phyloP scores from a whole-genome alignment of 163 green algal genomes.

The Chlorella variabilis region DNA sequence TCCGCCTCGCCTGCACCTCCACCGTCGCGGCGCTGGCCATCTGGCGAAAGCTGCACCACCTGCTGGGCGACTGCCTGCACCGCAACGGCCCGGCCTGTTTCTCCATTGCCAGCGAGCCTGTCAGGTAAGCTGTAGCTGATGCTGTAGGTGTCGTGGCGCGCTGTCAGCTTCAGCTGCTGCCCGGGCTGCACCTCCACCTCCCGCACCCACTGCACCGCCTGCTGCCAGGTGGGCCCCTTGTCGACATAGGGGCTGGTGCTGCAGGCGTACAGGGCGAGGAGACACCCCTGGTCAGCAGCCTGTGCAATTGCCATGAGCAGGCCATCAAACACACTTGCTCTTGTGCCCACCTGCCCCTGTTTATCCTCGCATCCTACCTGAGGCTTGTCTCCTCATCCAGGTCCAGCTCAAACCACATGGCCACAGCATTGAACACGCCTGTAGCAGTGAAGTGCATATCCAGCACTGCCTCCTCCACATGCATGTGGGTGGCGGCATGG shows the following conservation, averaged over 20 bases:
- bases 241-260: constrained; percentile 65
- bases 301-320: too few species aligned
- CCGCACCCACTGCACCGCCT: constrained; percentile 76
- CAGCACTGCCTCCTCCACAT: constrained; percentile 35
- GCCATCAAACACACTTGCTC: neutral
- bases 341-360: too few species aligned
- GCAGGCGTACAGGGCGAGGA: neutral
- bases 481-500: constrained; percentile 57
- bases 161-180: constrained; percentile 49
- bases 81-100: neutral
- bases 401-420: constrained; percentile 86
- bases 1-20: neutral
- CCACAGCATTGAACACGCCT: constrained; percentile 77
- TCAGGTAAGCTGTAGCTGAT: constrained; percentile 58
- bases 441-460: constrained; percentile 42
- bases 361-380: too few species aligned
- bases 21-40: neutral
- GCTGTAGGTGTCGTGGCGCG: constrained; percentile 79
- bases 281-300: too few species aligned
- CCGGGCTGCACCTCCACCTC: constrained; percentile 59
- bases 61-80: neutral
- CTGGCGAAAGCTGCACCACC: neutral
- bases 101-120: neutral
- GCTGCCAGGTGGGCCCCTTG: constrained; percentile 70
- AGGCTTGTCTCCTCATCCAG: constrained; percentile 71